These are phyloP conservation scores for Murraya paniculata DNA, from an alignment of 345 rosid species.

Conservation along the genomic window DNA sequence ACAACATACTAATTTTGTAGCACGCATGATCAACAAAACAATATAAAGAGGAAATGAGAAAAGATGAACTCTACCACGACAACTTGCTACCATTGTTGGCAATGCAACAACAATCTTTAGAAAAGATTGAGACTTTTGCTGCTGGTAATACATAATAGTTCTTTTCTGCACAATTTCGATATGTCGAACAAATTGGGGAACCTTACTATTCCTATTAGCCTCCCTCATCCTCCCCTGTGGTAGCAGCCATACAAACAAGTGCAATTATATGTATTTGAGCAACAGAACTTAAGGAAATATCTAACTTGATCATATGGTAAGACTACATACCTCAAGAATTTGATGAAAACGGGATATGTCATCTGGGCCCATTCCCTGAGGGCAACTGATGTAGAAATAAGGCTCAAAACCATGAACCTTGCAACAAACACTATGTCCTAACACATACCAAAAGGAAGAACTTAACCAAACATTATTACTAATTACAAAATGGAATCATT, in stretches of 20 bases:
- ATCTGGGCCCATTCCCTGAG: conserved; percentile 90
- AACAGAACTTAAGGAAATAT: background rate
- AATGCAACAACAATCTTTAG: conserved; percentile 89
- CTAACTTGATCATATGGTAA: background rate
- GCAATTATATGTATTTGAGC: background rate
- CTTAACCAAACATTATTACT: background rate
- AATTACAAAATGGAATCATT: background rate
- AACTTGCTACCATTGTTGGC: conserved; percentile 89
- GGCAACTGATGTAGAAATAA: conserved; percentile 86
- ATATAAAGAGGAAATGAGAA: background rate
- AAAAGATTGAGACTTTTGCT: conserved; percentile 70
- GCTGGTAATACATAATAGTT: conserved; percentile 94
- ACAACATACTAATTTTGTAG: background rate
- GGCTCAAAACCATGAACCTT: conserved; percentile 96
- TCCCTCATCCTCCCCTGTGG: conserved; percentile 85
- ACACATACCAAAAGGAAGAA: conserved; percentile 10
- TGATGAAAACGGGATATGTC: conserved; percentile 80
- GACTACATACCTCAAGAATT: conserved; percentile 69
- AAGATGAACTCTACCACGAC: conserved; percentile 58
- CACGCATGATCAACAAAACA: background rate
- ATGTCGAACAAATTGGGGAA: conserved; percentile 52
- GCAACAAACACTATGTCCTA: conserved; percentile 97
- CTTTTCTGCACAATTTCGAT: conserved; percentile 75
- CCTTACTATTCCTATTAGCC: conserved; percentile 53
- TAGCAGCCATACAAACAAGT: conserved; percentile 6